A percentile compares a stretch with the other conserved stretches of the same genome.
Evolutionary conservation across 345 rosid genomes (phyloP).

Genomic region (Anastatica hierochuntica): DNA sequence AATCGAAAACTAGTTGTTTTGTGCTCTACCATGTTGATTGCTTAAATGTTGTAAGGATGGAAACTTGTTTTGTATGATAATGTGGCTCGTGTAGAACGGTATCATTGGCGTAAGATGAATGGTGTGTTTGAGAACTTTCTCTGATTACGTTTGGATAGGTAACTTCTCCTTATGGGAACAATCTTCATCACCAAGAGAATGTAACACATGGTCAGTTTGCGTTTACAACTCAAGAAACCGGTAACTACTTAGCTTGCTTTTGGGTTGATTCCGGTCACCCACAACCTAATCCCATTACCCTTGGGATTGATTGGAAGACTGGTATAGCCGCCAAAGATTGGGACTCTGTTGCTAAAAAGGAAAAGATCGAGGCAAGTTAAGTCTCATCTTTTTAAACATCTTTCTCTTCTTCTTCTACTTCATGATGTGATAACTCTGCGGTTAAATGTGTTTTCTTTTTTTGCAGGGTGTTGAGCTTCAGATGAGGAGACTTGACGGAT

Average conservation of each 20-base stretch:
- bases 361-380: conserved; percentile 86
- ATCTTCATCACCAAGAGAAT: conserved; percentile 57
- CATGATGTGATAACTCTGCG: background rate
- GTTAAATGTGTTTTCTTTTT: background rate
- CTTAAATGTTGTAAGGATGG: too few species aligned
- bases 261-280: conserved; percentile 37
- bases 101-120: background rate
- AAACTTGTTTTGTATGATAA: too few species aligned
- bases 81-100: background rate
- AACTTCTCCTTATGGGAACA: conserved; percentile 75
- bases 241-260: conserved; percentile 79
- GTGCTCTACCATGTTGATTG: too few species aligned
- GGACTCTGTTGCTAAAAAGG: conserved; percentile 88
- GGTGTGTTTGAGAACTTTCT: background rate
- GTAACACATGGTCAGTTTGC: conserved; percentile 87
- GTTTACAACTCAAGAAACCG: conserved; percentile 75
- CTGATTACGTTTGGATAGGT: conserved; percentile 47
- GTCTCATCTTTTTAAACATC: background rate
- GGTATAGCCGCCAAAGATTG: conserved; percentile 95
- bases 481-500: conserved; percentile 61
- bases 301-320: conserved; percentile 78
- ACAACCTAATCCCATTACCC: conserved; percentile 30
- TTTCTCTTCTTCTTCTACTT: background rate
- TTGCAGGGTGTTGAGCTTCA: conserved; percentile 82
- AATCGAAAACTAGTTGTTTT: too few species aligned